These are phyloP conservation scores for Dictyostelium intermedium DNA, from an alignment of 78 protist genomes.

Conservation along the genomic window DNA sequence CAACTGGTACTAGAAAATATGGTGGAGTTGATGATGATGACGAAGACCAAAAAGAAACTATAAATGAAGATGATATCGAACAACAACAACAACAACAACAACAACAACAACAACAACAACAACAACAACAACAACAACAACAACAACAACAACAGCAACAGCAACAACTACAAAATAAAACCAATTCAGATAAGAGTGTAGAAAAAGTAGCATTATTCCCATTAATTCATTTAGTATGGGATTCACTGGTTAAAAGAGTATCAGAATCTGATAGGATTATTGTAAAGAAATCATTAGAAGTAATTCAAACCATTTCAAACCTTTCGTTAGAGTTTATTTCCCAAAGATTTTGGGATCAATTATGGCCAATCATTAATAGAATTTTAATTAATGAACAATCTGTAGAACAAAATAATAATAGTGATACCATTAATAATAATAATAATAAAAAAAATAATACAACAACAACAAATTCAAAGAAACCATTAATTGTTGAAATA, in stretches of 20 bases:
- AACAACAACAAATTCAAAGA: background rate
- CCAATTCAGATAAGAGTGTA: background rate
- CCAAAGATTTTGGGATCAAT: constrained; percentile 56
- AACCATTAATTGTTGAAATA: background rate
- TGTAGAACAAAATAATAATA: background rate
- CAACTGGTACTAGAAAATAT: constrained; percentile 62
- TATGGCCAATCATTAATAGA: constrained; percentile 33
- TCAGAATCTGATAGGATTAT: constrained; percentile 18
- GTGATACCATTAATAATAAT: background rate
- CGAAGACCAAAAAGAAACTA: background rate
- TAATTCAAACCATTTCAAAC: constrained; percentile 39
- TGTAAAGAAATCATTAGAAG: constrained; percentile 3
- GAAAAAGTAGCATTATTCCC: constrained; percentile 66
- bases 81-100: background rate
- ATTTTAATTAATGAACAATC: constrained; percentile 17
- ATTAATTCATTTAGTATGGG: constrained; percentile 50
- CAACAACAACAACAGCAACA: background rate
- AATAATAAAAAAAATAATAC: background rate
- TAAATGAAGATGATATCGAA: background rate
- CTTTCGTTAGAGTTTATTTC: constrained; percentile 33
- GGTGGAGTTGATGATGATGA: constrained; percentile 42
- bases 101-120: background rate
- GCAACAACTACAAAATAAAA: background rate
- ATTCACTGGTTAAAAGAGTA: constrained; percentile 30
- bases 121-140: background rate